Conservation (phyloP, 176 grass and related monocot genomes). For the Echinochloa phyllopogon region DNA sequence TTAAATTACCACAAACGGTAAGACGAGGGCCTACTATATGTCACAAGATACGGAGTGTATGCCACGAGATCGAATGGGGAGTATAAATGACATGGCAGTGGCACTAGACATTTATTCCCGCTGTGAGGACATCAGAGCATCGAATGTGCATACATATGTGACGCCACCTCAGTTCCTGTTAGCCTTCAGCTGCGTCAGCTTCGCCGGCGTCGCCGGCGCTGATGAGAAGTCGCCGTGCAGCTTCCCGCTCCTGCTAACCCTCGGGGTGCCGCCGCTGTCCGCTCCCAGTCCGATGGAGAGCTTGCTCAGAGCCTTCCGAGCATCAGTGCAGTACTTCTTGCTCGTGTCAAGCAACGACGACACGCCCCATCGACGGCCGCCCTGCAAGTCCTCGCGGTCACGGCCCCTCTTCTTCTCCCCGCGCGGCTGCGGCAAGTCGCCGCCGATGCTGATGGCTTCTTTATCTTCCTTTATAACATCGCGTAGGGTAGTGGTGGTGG, state of each 20-base stretch:
- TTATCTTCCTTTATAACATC: slow-evolving; percentile 40
- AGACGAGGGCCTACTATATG: neutral
- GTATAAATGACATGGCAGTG: neutral
- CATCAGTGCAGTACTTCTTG: slow-evolving; percentile 63
- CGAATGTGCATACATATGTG: neutral
- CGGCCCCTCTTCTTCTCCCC: slow-evolving; percentile 55
- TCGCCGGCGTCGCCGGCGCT: slow-evolving; percentile 28
- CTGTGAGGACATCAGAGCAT: slow-evolving; percentile 19
- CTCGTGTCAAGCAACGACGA: slow-evolving; percentile 70
- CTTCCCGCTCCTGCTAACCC: slow-evolving; percentile 38
- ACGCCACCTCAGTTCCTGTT: slow-evolving; percentile 44
- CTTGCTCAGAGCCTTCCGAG: slow-evolving; percentile 65
- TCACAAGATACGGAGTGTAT: neutral
- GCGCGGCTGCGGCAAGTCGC: slow-evolving; percentile 31
- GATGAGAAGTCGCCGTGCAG: slow-evolving; percentile 24
- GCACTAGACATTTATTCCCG: slow-evolving; percentile 28
- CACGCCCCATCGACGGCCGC: slow-evolving; percentile 57
- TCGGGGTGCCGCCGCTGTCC: slow-evolving; percentile 39
- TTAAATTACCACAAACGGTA: neutral
- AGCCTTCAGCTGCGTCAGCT: slow-evolving; percentile 48
- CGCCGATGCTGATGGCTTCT: neutral
- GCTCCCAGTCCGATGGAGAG: slow-evolving; percentile 51
- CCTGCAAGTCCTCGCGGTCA: slow-evolving; percentile 39
- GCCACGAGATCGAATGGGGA: neutral
- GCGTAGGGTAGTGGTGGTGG: slow-evolving; percentile 14